Percentiles rank a stretch among this genome's conserved stretches.
Conservation (phyloP, 768 basidiomycete genomes). For the Antrodiella citrinella region DNA sequence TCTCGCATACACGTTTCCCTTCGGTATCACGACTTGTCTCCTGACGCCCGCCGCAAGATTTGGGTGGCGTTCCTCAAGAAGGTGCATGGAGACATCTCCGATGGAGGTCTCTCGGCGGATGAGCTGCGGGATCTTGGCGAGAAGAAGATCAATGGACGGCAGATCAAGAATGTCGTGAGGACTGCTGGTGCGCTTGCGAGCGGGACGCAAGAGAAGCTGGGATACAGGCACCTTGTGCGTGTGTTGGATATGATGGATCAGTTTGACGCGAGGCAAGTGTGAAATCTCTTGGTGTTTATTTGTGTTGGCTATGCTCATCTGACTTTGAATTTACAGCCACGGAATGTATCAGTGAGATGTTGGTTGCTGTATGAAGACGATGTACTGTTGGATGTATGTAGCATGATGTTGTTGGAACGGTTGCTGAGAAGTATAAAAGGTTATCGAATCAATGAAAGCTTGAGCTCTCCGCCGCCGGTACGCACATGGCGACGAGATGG, state of each 20-base stretch:
- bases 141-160: conserved; percentile 51
- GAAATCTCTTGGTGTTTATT: background rate
- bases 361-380: background rate
- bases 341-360: background rate
- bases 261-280: conserved; percentile 29
- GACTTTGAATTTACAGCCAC: background rate
- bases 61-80: conserved; percentile 56
- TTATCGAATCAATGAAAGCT: background rate
- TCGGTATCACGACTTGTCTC: conserved; percentile 51
- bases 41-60: conserved; percentile 46
- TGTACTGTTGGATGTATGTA: background rate
- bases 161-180: conserved; percentile 63
- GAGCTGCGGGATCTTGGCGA: conserved; percentile 40
- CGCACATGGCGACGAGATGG: too few species aligned
- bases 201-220: conserved; percentile 37
- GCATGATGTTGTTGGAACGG: background rate
- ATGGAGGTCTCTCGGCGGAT: conserved; percentile 28
- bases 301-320: background rate
- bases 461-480: background rate
- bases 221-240: conserved; percentile 43
- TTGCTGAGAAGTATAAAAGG: background rate
- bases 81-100: conserved; percentile 15
- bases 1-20: conserved; percentile 30
- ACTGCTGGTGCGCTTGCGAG: conserved; percentile 56
- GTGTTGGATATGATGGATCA: conserved; percentile 58